These are phyloP conservation scores for Sphagnum tenellum DNA, from an alignment of 225 moss, liverwort and hornwort species.

Conservation along the genomic window DNA sequence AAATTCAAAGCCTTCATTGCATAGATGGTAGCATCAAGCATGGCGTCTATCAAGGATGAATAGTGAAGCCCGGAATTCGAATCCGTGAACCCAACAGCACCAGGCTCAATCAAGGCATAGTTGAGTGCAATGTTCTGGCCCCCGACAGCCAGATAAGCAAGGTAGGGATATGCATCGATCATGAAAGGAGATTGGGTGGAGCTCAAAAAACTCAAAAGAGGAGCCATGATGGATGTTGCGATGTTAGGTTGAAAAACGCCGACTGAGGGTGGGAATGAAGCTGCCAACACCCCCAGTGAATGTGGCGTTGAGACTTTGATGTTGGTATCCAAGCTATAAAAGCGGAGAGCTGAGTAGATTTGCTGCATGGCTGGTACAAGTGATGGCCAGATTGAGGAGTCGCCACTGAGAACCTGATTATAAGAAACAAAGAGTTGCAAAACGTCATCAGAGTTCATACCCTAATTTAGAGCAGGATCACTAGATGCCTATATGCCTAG, in stretches of 20 bases:
- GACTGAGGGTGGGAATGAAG: slow-evolving; percentile 56
- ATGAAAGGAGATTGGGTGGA: slow-evolving; percentile 40
- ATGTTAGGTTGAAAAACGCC: slow-evolving; percentile 47
- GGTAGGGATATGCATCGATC: slow-evolving; percentile 78
- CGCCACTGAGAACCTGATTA: slow-evolving; percentile 20
- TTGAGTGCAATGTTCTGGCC: slow-evolving; percentile 37
- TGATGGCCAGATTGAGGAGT: slow-evolving; percentile 52
- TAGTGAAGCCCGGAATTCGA: slow-evolving; percentile 42
- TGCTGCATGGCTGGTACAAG: slow-evolving; percentile 79
- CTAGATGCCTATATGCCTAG: not conserved
- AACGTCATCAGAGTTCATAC: not conserved
- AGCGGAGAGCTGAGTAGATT: slow-evolving; percentile 45
- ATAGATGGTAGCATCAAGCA: slow-evolving; percentile 58
- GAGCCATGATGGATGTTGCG: slow-evolving; percentile 38
- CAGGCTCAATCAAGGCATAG: slow-evolving; percentile 49
- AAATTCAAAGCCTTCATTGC: slow-evolving; percentile 52
- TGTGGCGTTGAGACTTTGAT: slow-evolving; percentile 62
- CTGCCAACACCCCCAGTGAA: slow-evolving; percentile 48
- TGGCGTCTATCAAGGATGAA: slow-evolving; percentile 65
- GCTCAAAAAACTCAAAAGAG: slow-evolving; percentile 43
- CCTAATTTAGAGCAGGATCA: not conserved
- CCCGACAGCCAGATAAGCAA: slow-evolving; percentile 35
- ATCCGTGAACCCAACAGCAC: slow-evolving; percentile 36
- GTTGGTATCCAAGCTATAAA: slow-evolving; percentile 24
- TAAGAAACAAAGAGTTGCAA: not conserved